phyloP scores from a whole-genome alignment of 202 grass and related monocot species.

The Dendrocalamus latiflorus region DNA sequence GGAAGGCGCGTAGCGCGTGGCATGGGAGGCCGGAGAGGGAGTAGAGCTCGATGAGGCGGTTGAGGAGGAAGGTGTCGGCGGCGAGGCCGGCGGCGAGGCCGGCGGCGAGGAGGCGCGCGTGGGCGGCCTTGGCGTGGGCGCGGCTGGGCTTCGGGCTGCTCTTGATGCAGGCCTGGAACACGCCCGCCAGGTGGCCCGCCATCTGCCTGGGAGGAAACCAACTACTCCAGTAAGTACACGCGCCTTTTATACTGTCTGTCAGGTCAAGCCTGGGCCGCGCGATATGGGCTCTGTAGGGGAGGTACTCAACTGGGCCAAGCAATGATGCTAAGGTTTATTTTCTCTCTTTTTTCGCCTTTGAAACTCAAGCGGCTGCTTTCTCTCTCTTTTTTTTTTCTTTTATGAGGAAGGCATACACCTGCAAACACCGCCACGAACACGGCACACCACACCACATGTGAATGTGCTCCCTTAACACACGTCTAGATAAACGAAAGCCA shows the following conservation, averaged over 20 bases:
- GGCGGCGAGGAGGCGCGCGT: constrained; percentile 53
- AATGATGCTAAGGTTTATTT: too few relatives aligned
- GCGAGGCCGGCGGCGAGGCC: constrained; percentile 52
- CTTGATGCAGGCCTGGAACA: constrained; percentile 47
- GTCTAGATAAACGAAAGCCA: rapidly evolving
- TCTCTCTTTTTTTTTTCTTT: too few relatives aligned
- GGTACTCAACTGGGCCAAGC: too few relatives aligned
- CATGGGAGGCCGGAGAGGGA: constrained; percentile 48
- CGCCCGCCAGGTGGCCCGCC: constrained; percentile 43
- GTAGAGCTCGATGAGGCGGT: constrained; percentile 89
- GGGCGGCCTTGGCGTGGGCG: constrained; percentile 41
- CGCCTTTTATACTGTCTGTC: neutral
- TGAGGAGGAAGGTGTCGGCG: constrained; percentile 71
- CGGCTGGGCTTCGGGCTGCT: constrained; percentile 32
- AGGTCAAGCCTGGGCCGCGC: neutral
- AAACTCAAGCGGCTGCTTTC: too few relatives aligned
- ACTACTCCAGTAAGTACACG: too few relatives aligned
- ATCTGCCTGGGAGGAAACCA: neutral
- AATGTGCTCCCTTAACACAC: too few relatives aligned
- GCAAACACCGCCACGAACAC: too few relatives aligned
- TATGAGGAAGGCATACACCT: too few relatives aligned
- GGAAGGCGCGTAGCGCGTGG: constrained; percentile 55
- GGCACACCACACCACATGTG: too few relatives aligned
- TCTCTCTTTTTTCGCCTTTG: too few relatives aligned
- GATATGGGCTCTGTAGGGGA: neutral